These are phyloP conservation scores for Ogataea pignaliae DNA, from an alignment of 805 yeast genomes.

Conservation along the genomic window DNA sequence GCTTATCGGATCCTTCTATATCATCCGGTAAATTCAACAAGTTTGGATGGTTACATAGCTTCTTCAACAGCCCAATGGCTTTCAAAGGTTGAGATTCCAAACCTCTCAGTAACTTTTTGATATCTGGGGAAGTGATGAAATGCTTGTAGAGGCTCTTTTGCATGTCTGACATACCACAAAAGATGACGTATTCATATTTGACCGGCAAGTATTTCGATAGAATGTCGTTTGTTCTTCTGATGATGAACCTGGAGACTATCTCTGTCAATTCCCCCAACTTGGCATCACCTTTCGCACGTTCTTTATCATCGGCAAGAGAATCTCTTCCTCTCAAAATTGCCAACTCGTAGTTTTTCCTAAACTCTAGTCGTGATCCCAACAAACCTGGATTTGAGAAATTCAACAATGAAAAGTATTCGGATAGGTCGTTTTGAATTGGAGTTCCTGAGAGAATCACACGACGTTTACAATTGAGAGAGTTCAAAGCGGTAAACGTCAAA, in stretches of 20 bases:
- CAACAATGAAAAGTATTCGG: constrained; percentile 87
- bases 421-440: constrained; percentile 91
- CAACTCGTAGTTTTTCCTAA: constrained; percentile 77
- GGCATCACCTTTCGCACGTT: constrained; percentile 60
- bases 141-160: constrained; percentile 69
- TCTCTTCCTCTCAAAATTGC: constrained; percentile 84
- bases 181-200: constrained; percentile 95
- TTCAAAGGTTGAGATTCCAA: constrained; percentile 78
- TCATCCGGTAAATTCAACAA: constrained; percentile 72
- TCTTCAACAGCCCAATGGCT: constrained; percentile 84
- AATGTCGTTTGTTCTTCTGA: constrained; percentile 92
- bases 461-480: constrained; percentile 78
- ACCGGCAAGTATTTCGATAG: constrained; percentile 91
- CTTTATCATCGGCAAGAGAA: constrained; percentile 80
- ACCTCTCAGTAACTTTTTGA: constrained; percentile 60
- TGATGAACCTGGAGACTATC: constrained; percentile 83
- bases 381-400: constrained; percentile 94
- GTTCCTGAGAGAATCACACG: constrained; percentile 94
- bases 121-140: constrained; percentile 75
- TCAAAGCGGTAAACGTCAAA: constrained; percentile 80
- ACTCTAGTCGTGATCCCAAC: constrained; percentile 78
- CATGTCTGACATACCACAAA: constrained; percentile 75
- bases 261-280: constrained; percentile 68
- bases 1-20: constrained; percentile 58
- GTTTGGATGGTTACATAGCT: constrained; percentile 93